These are phyloP conservation scores for Penicillium fimorum DNA, from an alignment of 495 filamentous ascomycete species.

Conservation along the genomic window DNA sequence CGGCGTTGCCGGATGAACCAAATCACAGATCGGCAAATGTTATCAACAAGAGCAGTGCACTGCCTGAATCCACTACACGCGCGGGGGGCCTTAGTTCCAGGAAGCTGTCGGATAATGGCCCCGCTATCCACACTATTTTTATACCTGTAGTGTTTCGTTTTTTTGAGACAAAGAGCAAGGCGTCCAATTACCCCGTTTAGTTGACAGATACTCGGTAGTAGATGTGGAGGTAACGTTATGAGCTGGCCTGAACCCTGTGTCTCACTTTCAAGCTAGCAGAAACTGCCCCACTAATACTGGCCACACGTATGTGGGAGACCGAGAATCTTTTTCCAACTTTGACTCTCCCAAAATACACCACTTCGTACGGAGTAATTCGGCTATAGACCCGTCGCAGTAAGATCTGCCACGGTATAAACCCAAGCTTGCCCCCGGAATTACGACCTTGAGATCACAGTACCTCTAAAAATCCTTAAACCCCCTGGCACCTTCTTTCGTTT, in stretches of 20 bases:
- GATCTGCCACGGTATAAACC: not conserved
- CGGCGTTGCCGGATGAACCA: too few species aligned
- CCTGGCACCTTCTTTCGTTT: not conserved
- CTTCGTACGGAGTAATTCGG: not conserved
- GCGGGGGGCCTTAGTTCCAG: not conserved
- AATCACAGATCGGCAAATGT: too few species aligned
- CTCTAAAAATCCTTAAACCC: not conserved
- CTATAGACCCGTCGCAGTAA: not conserved
- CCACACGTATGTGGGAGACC: not conserved
- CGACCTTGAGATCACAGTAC: not conserved
- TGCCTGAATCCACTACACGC: not conserved
- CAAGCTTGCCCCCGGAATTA: not conserved
- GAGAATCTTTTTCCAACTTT: not conserved
- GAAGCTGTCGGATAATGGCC: not conserved
- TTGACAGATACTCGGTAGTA: not conserved
- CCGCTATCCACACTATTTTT: not conserved
- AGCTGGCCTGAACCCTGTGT: not conserved
- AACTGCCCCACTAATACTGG: not conserved
- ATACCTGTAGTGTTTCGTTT: not conserved
- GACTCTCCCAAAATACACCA: not conserved
- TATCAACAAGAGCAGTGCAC: not conserved
- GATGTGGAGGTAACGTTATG: not conserved
- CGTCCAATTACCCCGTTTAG: not conserved
- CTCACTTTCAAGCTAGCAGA: not conserved
- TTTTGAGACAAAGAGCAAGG: not conserved